Percentiles rank a stretch among this genome's conserved stretches.
phyloP scores from a whole-genome alignment of 2,329 filamentous ascomycete species.

The Sclerotinia subarctica region DNA sequence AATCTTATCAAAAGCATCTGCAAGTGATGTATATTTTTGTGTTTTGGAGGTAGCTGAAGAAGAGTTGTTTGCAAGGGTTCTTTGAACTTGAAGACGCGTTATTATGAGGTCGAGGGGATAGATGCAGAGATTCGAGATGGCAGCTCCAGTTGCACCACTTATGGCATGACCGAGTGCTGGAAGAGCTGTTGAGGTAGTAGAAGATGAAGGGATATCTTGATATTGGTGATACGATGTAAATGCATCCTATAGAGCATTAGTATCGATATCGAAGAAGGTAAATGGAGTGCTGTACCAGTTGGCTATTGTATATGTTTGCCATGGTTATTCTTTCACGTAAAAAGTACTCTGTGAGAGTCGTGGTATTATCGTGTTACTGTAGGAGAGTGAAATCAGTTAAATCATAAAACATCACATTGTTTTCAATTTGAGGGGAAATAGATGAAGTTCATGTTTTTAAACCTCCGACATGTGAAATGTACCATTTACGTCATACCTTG shows the following conservation, averaged over 20 bases:
- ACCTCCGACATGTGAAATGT: not conserved
- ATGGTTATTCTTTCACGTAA: constrained; percentile 23
- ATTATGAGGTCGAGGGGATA: constrained; percentile 82
- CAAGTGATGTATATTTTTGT: constrained; percentile 60
- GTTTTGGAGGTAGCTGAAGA: constrained; percentile 34
- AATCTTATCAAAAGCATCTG: constrained; percentile 70
- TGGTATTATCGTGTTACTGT: not conserved
- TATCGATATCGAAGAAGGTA: not conserved
- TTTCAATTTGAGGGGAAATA: not conserved
- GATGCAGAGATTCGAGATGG: constrained; percentile 71
- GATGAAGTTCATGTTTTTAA: not conserved
- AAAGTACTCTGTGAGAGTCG: not conserved
- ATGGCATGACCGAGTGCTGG: constrained; percentile 78
- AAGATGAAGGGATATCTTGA: constrained; percentile 34
- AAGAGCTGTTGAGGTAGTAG: constrained; percentile 45
- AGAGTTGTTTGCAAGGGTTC: constrained; percentile 47
- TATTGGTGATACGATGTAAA: constrained; percentile 39
- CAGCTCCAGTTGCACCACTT: constrained; percentile 74
- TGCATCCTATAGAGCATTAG: constrained; percentile 31
- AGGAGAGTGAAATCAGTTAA: not conserved
- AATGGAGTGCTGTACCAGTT: constrained; percentile 39
- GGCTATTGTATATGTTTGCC: constrained; percentile 43
- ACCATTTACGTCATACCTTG: not conserved
- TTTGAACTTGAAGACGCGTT: constrained; percentile 78
- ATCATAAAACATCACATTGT: not conserved